Evolutionary conservation across 129 eudicot genomes (phyloP), one percentile per base, ranked within the genome.

Genomic region (Artemisia tridentata): DNA sequence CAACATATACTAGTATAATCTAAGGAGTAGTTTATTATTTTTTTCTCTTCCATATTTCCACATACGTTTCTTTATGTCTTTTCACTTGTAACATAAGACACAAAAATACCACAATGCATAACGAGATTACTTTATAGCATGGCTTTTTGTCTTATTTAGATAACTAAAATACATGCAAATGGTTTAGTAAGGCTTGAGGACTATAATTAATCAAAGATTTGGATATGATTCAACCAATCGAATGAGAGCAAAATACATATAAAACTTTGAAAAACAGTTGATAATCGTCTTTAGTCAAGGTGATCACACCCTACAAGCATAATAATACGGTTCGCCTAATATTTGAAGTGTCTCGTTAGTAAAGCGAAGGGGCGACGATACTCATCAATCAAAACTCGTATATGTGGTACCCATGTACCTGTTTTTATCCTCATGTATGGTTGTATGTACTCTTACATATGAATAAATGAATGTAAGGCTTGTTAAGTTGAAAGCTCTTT

Each of bases 61-160:
- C 15, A 11, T 18, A 21, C 21, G 31, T 27, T 58, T 58, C 17
- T 16, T 51, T 58, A 10, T 21, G 38, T 11, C 64, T 12, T 58
- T 58, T 58, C 64, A 58, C 64, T 20, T 58, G 14, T 21, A 64
- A 64, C n/a, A 45, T 38, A 43, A 64, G 50, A 43, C 53, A 5
- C 53, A 38, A 41, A 17, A 64, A 5, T 7, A 21, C 38, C 38
- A 11, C 38, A 27, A 11, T 58, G 17, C 41, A 23, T 58, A 38
- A n/a, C 17, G 43, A 34, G 43, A 61, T 17, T 41, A 19, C 14
- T 63, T 63, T 63, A 31, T 34, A 41, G 38, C 67, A 31, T 34
- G 11, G 8, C n/a, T 62, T 6, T 34, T 62, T n/a, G 11, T 54
- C 17, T 2, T 31, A 5, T 29, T 15, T 14, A 29, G 5, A 29